These are phyloP conservation scores for Colletotrichum magnum DNA, from an alignment of 2,329 filamentous ascomycete genomes.

Conservation along the genomic window DNA sequence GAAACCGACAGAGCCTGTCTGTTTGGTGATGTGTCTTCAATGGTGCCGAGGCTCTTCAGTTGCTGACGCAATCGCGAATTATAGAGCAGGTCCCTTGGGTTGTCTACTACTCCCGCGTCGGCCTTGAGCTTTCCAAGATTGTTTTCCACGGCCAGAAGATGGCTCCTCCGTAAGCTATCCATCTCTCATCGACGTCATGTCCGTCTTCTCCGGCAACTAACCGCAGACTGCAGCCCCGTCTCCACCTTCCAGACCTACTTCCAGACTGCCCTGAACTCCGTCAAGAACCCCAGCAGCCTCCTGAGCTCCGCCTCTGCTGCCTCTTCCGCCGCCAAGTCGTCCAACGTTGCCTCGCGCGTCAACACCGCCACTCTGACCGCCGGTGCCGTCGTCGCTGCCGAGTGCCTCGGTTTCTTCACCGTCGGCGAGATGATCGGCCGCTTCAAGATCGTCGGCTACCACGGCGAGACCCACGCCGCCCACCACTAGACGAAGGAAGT, in stretches of 20 bases:
- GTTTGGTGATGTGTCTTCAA: neutral
- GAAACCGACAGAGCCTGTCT: neutral
- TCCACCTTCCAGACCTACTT: slow-evolving; percentile 90
- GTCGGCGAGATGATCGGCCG: slow-evolving; percentile 97
- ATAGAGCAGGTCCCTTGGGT: slow-evolving; percentile 87
- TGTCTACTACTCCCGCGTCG: slow-evolving; percentile 93
- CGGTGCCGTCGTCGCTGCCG: slow-evolving; percentile 84
- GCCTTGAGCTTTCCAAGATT: slow-evolving; percentile 87
- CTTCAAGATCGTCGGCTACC: slow-evolving; percentile 95
- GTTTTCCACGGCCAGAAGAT: slow-evolving; percentile 92
- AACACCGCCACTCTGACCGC: slow-evolving; percentile 78
- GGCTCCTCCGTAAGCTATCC: slow-evolving; percentile 86
- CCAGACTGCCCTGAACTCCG: slow-evolving; percentile 78
- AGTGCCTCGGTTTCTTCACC: slow-evolving; percentile 97
- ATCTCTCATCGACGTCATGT: slow-evolving; percentile 17
- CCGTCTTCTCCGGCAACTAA: slow-evolving; percentile 24
- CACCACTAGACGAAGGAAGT: slow-evolving; percentile 67
- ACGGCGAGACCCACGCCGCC: slow-evolving; percentile 73
- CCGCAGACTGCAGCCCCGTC: slow-evolving; percentile 69
- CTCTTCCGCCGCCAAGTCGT: slow-evolving; percentile 65
- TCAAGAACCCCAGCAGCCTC: slow-evolving; percentile 77
- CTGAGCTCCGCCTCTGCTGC: slow-evolving; percentile 68
- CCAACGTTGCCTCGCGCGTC: slow-evolving; percentile 58
- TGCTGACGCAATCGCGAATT: slow-evolving; percentile 38
- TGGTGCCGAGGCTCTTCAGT: neutral